Evolutionary conservation across 805 yeast genomes (phyloP), one percentile per base, ranked within the genome.

Genomic region (Saccharomycopsis microspora): DNA sequence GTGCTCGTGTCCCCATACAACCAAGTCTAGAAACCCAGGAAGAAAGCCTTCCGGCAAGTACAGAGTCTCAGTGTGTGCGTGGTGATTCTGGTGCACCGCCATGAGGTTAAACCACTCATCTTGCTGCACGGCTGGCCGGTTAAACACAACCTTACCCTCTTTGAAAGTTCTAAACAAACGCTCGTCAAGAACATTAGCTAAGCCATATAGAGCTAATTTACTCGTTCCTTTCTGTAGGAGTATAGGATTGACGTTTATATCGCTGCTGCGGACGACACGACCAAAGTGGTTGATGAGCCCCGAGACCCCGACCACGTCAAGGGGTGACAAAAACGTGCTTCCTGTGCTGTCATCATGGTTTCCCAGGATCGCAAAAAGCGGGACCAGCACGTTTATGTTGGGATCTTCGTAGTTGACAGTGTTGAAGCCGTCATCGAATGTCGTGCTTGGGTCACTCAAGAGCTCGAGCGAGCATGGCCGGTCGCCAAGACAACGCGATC

Each of bases 1-100:
- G 63, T 93, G 98, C 61, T 93, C 98, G 63, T 93, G 98, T 11
- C 98, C 98, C 98, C 98, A 93, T 1, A 89, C 66, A 0, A 93
- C 80, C 48, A 90, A 68, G 59, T 93, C 88, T 42, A 93, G 58
- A 59, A 89, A 88, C 5, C 72, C 67, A 0, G 97, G 98, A 29
- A 93, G 65, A 56, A 85, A 83, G 46, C 71, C 72, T 54, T 89
- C 97, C 4, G 97, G 97, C 4, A 93, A 67, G 54, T 83, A 83
- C 4, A 86, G 80, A 0, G 94, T 85, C 41, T 78, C 78, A 1
- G 94, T 76, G 57, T 89, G 89, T 4, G 82, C 78, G 3, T 80
- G 74, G 59, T 85, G 96, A 63, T 93, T 93, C 64, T 93, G 98
- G 63, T 93, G 98, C 5, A 93, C 82, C 43, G 86, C 80, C 70